A percentile compares a stretch with the other conserved stretches of the same genome.
These are phyloP conservation scores for Wickerhamomyces chaumierensis DNA, from an alignment of 805 yeast genomes.

Conservation along the genomic window DNA sequence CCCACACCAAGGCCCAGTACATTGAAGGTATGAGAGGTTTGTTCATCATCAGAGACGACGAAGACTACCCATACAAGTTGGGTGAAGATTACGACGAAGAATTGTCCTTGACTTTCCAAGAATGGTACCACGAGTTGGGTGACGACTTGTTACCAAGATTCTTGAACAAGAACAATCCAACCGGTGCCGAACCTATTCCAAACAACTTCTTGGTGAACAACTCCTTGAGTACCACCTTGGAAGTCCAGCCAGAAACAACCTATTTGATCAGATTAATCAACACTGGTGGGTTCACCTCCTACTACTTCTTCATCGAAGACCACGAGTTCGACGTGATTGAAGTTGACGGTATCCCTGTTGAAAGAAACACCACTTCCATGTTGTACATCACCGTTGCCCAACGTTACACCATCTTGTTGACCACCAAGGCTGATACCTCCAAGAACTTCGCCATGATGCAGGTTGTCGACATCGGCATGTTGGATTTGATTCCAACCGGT, in stretches of 20 bases:
- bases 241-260: constrained; percentile 75
- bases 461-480: constrained; percentile 69
- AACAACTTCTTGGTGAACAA: constrained; percentile 70
- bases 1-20: constrained; percentile 83
- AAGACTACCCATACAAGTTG: constrained; percentile 39
- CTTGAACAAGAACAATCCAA: constrained; percentile 72
- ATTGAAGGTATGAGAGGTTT: constrained; percentile 88
- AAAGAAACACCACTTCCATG: constrained; percentile 57
- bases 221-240: constrained; percentile 65
- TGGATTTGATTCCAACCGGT: constrained; percentile 61
- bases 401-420: constrained; percentile 72
- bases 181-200: constrained; percentile 98
- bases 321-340: constrained; percentile 82
- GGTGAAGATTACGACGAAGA: constrained; percentile 66
- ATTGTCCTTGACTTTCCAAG: constrained; percentile 53
- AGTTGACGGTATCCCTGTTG: constrained; percentile 83
- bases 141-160: constrained; percentile 41
- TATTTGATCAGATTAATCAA: constrained; percentile 74
- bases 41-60: constrained; percentile 59
- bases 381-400: constrained; percentile 85
- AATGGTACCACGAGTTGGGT: constrained; percentile 73
- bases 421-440: constrained; percentile 53
- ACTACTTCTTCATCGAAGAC: constrained; percentile 79
- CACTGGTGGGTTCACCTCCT: constrained; percentile 87
- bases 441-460: constrained; percentile 77